Conservation (phyloP, 2,329 filamentous ascomycete genomes). For the Neoarthrinium moseri region DNA sequence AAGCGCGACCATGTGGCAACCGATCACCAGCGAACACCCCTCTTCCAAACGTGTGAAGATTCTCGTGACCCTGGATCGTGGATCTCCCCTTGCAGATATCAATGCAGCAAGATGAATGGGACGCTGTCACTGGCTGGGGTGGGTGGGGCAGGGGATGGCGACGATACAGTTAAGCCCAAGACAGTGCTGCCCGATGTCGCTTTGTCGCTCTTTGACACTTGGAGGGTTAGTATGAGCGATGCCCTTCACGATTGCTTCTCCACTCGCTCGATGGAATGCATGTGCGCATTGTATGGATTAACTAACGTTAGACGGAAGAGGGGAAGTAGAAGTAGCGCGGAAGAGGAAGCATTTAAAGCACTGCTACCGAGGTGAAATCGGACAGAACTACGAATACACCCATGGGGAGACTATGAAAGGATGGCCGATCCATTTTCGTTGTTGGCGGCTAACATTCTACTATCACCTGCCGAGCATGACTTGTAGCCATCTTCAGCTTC, state of each 20-base stretch:
- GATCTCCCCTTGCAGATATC: neutral
- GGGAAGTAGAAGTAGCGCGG: neutral
- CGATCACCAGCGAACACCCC: no score
- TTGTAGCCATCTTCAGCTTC: neutral
- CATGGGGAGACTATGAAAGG: no score
- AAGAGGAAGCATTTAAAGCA: no score
- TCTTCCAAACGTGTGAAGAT: neutral
- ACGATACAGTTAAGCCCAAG: neutral
- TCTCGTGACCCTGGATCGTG: neutral
- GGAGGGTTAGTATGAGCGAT: no score
- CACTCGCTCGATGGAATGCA: no score
- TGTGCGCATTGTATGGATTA: no score
- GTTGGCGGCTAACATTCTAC: neutral
- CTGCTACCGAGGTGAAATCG: no score
- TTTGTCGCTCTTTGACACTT: no score
- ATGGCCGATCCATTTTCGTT: neutral
- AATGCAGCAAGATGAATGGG: neutral
- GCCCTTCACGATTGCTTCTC: no score
- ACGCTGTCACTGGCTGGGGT: conserved; percentile 1
- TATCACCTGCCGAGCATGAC: neutral
- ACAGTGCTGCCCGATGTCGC: neutral
- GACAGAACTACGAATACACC: no score
- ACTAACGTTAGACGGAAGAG: neutral
- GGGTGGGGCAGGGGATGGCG: neutral
- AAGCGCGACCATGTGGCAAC: no score